phyloP scores from a whole-genome alignment of 495 filamentous ascomycete species.

The Aspergillus asperescens region DNA sequence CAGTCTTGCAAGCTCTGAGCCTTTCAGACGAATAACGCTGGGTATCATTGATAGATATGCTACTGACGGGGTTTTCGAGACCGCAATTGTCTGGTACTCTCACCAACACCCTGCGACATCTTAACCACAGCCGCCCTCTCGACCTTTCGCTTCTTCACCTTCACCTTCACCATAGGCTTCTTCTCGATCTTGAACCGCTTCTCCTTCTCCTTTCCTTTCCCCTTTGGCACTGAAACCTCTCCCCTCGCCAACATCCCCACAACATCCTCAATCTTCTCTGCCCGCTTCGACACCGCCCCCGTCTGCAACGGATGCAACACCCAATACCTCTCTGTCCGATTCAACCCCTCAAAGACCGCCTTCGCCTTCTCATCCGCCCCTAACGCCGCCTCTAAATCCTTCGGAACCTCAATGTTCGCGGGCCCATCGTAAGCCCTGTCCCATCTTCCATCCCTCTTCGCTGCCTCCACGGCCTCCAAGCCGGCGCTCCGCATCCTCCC shows the following conservation, averaged over 20 bases:
- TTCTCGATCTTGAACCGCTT: neutral
- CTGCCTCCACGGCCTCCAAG: constrained; percentile 44
- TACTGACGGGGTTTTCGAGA: neutral
- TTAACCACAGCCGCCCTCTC: neutral
- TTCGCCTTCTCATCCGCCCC: constrained; percentile 24
- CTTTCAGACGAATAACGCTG: too few species aligned
- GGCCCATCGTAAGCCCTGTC: constrained; percentile 48
- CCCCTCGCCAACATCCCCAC: constrained; percentile 23
- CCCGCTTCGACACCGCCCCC: constrained; percentile 18
- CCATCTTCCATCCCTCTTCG: constrained; percentile 53
- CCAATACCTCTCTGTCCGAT: constrained; percentile 38
- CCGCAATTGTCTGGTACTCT: constrained; percentile 1
- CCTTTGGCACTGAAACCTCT: neutral
- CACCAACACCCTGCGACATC: neutral
- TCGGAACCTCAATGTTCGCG: constrained; percentile 38
- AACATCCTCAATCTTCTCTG: constrained; percentile 18
- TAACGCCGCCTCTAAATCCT: constrained; percentile 37
- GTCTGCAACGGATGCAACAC: constrained; percentile 42
- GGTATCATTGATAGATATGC: neutral
- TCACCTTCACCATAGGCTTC: neutral
- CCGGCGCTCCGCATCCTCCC: constrained; percentile 48
- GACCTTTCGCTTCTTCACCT: neutral
- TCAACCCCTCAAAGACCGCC: constrained; percentile 36
- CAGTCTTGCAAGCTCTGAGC: too few species aligned
- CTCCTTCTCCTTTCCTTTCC: neutral